Percentiles rank a stretch among this genome's conserved stretches.
These are phyloP conservation scores for Raphanus sativus DNA, from an alignment of 345 rosid species.

Conservation along the genomic window DNA sequence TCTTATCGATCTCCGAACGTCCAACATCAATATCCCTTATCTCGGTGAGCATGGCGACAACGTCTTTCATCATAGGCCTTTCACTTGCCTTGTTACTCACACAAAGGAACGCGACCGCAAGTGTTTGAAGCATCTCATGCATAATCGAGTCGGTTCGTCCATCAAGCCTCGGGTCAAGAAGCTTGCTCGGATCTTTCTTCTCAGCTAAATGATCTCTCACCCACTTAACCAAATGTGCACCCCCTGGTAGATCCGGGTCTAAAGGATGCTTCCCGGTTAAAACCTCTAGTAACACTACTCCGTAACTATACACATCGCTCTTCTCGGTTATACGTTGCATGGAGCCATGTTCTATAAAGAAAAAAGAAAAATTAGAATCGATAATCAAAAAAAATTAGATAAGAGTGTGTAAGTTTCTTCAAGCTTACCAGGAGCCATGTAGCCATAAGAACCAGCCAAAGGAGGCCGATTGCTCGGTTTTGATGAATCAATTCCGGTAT, in stretches of 20 bases:
- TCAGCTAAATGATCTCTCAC: constrained; percentile 65
- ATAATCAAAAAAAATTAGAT: background rate
- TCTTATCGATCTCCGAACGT: constrained; percentile 14
- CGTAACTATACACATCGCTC: constrained; percentile 82
- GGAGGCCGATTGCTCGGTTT: constrained; percentile 51
- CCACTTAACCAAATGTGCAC: constrained; percentile 80
- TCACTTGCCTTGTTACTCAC: constrained; percentile 68
- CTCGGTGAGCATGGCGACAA: constrained; percentile 67
- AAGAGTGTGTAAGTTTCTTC: background rate
- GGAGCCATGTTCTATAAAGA: constrained; percentile 63
- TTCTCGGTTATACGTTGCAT: constrained; percentile 63
- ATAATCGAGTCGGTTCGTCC: constrained; percentile 65
- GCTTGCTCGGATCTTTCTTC: constrained; percentile 65
- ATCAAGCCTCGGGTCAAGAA: constrained; percentile 63
- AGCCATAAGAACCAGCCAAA: constrained; percentile 81
- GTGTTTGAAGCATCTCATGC: constrained; percentile 86
- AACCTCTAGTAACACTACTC: constrained; percentile 77
- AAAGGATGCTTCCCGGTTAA: constrained; percentile 78
- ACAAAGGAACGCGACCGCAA: constrained; percentile 79
- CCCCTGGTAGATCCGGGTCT: constrained; percentile 69
- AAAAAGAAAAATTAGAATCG: background rate
- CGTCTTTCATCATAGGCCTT: constrained; percentile 94
- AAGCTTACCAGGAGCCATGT: constrained; percentile 85
- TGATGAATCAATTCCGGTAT: constrained; percentile 45
- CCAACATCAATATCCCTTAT: constrained; percentile 47